These are phyloP conservation scores for Ogataea degrootiae DNA, from an alignment of 805 yeast genomes.

Conservation along the genomic window DNA sequence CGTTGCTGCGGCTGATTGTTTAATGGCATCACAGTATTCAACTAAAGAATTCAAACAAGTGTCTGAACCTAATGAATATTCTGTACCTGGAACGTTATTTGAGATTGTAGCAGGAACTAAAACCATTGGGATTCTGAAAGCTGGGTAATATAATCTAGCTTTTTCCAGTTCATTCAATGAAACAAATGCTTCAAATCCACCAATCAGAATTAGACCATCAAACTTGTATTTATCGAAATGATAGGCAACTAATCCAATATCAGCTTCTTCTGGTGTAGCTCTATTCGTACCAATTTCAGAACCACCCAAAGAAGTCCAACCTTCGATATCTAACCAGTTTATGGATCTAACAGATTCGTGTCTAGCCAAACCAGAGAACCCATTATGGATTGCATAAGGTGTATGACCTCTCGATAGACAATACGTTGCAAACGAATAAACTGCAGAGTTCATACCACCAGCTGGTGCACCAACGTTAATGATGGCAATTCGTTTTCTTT, in stretches of 20 bases:
- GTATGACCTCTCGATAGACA: constrained; percentile 73
- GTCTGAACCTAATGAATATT: constrained; percentile 71
- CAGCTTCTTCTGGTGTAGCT: constrained; percentile 57
- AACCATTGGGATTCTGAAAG: constrained; percentile 73
- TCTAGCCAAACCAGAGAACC: constrained; percentile 65
- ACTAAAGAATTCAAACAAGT: constrained; percentile 69
- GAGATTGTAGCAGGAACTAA: constrained; percentile 77
- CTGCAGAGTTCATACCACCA: constrained; percentile 75
- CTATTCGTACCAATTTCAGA: constrained; percentile 81
- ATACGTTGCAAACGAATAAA: constrained; percentile 67
- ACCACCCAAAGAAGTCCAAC: constrained; percentile 74
- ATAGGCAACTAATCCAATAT: constrained; percentile 68
- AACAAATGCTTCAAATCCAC: constrained; percentile 80
- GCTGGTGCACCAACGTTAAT: constrained; percentile 80
- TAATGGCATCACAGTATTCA: constrained; percentile 72
- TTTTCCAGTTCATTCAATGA: constrained; percentile 62
- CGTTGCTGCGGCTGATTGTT: constrained; percentile 74
- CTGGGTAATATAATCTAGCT: constrained; percentile 59
- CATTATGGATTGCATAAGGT: constrained; percentile 68
- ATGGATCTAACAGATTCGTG: constrained; percentile 57
- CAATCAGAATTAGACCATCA: constrained; percentile 69
- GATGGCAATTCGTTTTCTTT: constrained; percentile 61
- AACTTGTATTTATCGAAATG: constrained; percentile 63
- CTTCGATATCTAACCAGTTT: constrained; percentile 65
- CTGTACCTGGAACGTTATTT: constrained; percentile 79